Base-by-base conservation (phyloP, 2,329 filamentous ascomycete species). In the Aspergillus sojae region DNA sequence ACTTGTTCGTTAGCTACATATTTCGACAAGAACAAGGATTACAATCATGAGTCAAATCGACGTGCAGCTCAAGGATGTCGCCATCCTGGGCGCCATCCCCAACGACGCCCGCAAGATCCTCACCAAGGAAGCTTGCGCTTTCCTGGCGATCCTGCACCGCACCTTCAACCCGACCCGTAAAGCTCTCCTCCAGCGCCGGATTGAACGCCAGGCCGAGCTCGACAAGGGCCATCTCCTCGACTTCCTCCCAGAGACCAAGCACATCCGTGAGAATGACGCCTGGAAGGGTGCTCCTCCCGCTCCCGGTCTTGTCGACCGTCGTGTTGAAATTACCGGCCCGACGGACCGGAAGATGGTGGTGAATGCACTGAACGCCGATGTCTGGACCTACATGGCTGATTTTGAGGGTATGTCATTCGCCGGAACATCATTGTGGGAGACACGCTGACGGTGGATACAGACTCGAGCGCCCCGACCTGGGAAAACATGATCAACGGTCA, bases 401-500 rank as follows among this genome's bases (percentile, higher is more conserved):
- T 96, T 99, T 71, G 95, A 99, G 82, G 94, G 94, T 95, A 79
- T 73, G 86, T 78, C 26, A 14, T 30, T 43, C 21, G 4, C 7
- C 3, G 19, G n/a, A 16, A n/a, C 9, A 30, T 1, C 2, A 1
- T 4, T 9, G 2, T 6, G 26, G 32, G 21, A 57, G 1, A 9
- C 4, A 19, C 12, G 34, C 45, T 57, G 34, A 57, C 14, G 9
- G 45, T 58, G 30, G 52, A 58, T 3, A 19, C 63, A 97, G 94
- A 98, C 80, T 97, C 95, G 7, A 95, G 87, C 75, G 94, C 95
- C 28, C 95, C 95, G 28, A 97, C 95, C 50, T 99, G 95, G 95
- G 93, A 97, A 70, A 98, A 98, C 84, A 98, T 98, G 94, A 90
- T 98, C 84, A 96, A 95, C 72, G 95, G 95, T 67, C 95, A 99